Percentiles rank a stretch among this genome's conserved stretches.
Evolutionary conservation across 805 yeast species (phyloP).

Genomic region (Yarrowia sp.): DNA sequence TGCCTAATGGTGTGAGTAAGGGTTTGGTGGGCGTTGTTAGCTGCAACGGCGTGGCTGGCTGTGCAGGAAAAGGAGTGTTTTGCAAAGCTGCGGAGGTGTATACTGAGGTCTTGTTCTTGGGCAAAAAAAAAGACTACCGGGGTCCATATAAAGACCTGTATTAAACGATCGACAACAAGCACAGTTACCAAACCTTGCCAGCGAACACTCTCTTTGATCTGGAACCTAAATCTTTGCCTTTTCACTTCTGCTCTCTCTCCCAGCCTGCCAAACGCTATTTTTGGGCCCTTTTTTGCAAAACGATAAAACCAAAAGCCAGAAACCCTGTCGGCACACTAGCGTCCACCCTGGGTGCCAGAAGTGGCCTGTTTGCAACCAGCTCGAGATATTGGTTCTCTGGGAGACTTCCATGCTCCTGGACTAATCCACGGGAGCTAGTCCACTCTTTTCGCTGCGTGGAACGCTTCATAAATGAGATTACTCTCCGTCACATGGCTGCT

Average conservation of each 20-base stretch:
- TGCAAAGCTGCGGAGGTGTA: neutral
- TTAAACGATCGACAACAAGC: conserved; percentile 15
- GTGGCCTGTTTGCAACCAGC: neutral
- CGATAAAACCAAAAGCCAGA: neutral
- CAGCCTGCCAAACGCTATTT: neutral
- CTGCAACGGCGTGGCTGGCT: conserved; percentile 1
- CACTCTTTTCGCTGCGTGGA: neutral
- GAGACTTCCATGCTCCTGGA: no score
- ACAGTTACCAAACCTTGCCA: neutral
- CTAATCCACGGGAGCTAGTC: neutral
- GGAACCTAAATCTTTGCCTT: conserved; percentile 8
- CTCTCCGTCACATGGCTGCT: conserved; percentile 8
- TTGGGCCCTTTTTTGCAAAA: neutral
- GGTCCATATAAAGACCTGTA: neutral
- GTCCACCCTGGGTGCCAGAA: neutral
- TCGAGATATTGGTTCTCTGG: no score
- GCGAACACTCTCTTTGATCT: conserved; percentile 7
- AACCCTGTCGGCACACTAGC: neutral
- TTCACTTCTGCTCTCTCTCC: neutral
- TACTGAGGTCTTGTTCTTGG: neutral
- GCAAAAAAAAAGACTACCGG: neutral
- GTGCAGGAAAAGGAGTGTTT: neutral
- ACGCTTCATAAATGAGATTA: neutral
- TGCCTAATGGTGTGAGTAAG: neutral
- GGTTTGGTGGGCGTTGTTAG: neutral